A percentile compares a stretch with the other conserved stretches of the same genome.
Evolutionary conservation across 352 stramenopile genomes (phyloP).

Genomic region (Globisporangium recalcitrans): DNA sequence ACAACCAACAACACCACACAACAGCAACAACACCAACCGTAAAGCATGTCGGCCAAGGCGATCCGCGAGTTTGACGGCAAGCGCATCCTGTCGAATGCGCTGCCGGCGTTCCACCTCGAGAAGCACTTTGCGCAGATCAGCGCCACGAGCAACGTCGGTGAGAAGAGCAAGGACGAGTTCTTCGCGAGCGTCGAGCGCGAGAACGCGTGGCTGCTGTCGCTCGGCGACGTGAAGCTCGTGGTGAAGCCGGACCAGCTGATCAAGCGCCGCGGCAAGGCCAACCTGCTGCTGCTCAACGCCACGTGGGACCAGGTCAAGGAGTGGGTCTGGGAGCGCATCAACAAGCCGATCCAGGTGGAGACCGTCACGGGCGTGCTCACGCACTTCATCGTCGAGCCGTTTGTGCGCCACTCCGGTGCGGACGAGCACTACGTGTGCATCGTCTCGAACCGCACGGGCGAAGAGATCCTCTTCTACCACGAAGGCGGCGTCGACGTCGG

Average conservation of each 20-base stretch:
- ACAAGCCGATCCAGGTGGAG: slow-evolving; percentile 91
- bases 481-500: slow-evolving; percentile 95
- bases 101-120: slow-evolving; percentile 74
- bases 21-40: slow-evolving; percentile 10
- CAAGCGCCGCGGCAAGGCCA: slow-evolving; percentile 94
- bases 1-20: slow-evolving; percentile 13
- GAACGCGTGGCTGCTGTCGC: slow-evolving; percentile 81
- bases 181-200: slow-evolving; percentile 59
- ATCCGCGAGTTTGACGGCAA: slow-evolving; percentile 96
- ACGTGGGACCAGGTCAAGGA: slow-evolving; percentile 89
- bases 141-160: slow-evolving; percentile 27
- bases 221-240: slow-evolving; percentile 84
- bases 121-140: slow-evolving; percentile 72
- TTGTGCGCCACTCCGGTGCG: slow-evolving; percentile 86
- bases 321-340: slow-evolving; percentile 93
- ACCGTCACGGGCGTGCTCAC: slow-evolving; percentile 89
- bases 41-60: slow-evolving; percentile 91
- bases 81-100: slow-evolving; percentile 83
- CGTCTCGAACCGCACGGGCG: slow-evolving; percentile 89
- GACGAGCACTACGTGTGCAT: slow-evolving; percentile 99
- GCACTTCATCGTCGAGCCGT: slow-evolving; percentile 97
- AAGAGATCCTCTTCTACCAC: slow-evolving; percentile 96
- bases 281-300: slow-evolving; percentile 93
- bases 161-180: slow-evolving; percentile 52
- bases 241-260: slow-evolving; percentile 98